Evolutionary conservation across 768 basidiomycete genomes (phyloP).

Genomic region (Lentinula guzmanii): DNA sequence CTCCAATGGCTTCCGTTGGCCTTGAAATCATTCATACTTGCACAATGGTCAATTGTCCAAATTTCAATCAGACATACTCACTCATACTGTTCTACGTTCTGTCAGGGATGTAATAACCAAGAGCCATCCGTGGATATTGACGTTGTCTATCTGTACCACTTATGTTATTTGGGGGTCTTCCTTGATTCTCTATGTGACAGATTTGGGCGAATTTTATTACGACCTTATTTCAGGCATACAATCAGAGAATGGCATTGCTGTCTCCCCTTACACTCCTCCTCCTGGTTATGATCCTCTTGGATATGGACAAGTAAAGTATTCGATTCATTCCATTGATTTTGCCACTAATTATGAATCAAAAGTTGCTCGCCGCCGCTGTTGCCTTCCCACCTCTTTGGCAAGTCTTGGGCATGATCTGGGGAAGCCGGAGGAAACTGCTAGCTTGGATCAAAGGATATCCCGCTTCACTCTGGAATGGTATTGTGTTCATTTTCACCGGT

Average conservation of each 20-base stretch:
- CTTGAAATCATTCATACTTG: not conserved
- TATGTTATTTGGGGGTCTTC: conserved; percentile 7
- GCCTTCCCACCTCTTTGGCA: conserved; percentile 1
- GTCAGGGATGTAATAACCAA: conserved; percentile 7
- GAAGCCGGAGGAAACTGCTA: not conserved
- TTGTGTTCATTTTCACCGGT: conserved; percentile 7
- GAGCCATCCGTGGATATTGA: conserved; percentile 4
- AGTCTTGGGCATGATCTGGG: conserved; percentile 4
- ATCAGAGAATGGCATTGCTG: not conserved
- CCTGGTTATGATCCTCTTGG: not conserved
- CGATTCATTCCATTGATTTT: not conserved
- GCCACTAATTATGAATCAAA: not conserved
- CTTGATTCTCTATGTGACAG: not conserved
- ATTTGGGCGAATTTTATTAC: conserved; percentile 1
- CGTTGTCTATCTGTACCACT: not conserved
- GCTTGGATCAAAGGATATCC: conserved; percentile 6
- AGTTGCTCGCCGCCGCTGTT: conserved; percentile 4
- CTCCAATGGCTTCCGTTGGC: not conserved
- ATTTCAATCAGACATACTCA: not conserved
- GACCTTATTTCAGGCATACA: not conserved
- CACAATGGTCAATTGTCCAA: not conserved
- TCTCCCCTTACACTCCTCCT: not conserved
- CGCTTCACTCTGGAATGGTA: conserved; percentile 5
- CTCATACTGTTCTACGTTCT: not conserved
- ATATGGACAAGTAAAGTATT: not conserved